A percentile compares a stretch with the other conserved stretches of the same genome.
Evolutionary conservation across 1,284 basidiomycete genomes (phyloP).

Genomic region (Papiliotrema fonsecae): DNA sequence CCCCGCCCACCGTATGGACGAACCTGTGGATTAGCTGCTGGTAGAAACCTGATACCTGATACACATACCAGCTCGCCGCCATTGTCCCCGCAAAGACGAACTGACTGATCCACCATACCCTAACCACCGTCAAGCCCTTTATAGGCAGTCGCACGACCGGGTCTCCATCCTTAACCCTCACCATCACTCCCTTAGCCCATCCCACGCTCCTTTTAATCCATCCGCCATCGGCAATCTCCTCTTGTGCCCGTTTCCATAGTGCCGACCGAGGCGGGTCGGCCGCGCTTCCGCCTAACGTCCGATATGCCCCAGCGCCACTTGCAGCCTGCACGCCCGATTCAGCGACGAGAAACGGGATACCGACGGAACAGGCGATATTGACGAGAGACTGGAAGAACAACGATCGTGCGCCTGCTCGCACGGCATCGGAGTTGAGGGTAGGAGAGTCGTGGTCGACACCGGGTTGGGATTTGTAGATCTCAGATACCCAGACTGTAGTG

Average conservation of each 20-base stretch:
- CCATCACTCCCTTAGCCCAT: conserved; percentile 12
- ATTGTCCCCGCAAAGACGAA: conserved; percentile 45
- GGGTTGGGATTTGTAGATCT: conserved; percentile 62
- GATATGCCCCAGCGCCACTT: conserved; percentile 10
- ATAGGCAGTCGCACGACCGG: conserved; percentile 31
- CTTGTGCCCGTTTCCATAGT: conserved; percentile 26
- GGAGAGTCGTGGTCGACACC: conserved; percentile 35
- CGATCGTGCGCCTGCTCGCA: conserved; percentile 75
- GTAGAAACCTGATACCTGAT: neutral
- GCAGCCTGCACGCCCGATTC: conserved; percentile 37
- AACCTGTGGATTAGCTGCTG: too few relatives aligned
- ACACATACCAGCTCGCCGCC: conserved; percentile 45
- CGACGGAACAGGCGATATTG: conserved; percentile 62
- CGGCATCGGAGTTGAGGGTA: conserved; percentile 60
- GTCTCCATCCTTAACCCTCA: conserved; percentile 18
- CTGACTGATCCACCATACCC: conserved; percentile 40
- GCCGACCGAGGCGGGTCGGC: conserved; percentile 20
- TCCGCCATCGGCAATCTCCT: conserved; percentile 10
- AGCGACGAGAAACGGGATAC: conserved; percentile 66
- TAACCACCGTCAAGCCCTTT: conserved; percentile 40
- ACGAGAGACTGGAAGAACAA: conserved; percentile 72
- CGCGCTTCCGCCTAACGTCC: conserved; percentile 7
- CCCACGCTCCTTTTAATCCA: conserved; percentile 8
- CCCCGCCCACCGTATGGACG: conserved; percentile 43
- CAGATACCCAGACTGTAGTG: conserved; percentile 77